Base-by-base conservation (phyloP, 768 basidiomycete genomes). In the Rhodotorula paludigena region DNA sequence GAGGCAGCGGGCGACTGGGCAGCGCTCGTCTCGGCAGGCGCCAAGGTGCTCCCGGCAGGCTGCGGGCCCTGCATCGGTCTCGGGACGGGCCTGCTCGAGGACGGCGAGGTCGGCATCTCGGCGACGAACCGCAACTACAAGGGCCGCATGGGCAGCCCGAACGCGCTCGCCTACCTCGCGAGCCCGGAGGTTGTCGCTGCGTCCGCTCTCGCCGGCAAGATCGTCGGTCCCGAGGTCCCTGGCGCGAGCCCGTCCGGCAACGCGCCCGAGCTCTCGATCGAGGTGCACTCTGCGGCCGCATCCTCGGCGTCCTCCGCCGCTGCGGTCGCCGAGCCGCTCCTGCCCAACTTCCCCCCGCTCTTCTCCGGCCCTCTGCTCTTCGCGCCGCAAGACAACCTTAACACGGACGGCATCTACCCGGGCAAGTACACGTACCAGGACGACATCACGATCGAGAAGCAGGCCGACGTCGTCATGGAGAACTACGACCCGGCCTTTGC, bases 361-460 rank as follows among this genome's bases (percentile, higher is more conserved):
- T 96, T 99, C 79, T 79, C 84, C 0, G 96, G 96, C 1, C 86
- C 87, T 0, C 80, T 98, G n/a, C 80, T 98, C 48, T 99, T 97
- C 75, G 84, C 86, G 0, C 96, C 96, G 0, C 92, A 97, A 76
- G 96, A 99, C 78, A 99, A 99, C 77, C 79, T 99, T 67, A 98
- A 93, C 78, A 99, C 96, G 2, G 96, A 99, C 76, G 96, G 89
- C 1, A 91, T 99, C 75, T 99, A 99, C 80, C 96, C 96, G 1
- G 94, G 94, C 28, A 98, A 96, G 79, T 98, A 96, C 79, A 99
- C 94, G 11, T 99, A 99, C 79, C 92, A 96, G 79, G 96, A 99
- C 77, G 96, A 97, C 76, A 96, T 99, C 78, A 97, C 94, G 3
- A 90, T 92, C 42, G 88, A 87, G 68, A 85, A 87, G 36, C 96